phyloP scores from a whole-genome alignment of 2,329 filamentous ascomycete species.

The Aquanectria penicillioides region DNA sequence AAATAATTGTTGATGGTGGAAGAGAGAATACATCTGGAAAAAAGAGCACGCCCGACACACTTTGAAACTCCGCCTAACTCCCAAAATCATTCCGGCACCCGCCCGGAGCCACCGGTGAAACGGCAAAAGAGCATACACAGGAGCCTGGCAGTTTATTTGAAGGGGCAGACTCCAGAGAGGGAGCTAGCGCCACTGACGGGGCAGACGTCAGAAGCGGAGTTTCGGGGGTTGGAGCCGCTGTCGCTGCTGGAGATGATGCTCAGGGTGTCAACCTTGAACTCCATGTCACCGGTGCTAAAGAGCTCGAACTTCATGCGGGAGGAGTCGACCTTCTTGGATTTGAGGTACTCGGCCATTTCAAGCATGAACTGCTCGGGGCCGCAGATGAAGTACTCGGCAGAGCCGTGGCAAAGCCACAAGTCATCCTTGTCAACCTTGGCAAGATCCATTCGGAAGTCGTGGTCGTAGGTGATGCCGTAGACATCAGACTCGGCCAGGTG shows the following conservation, averaged over 20 bases:
- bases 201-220: slow-evolving; percentile 18
- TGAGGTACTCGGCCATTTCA: slow-evolving; percentile 58
- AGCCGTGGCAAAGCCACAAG: slow-evolving; percentile 55
- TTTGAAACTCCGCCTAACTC: slow-evolving; percentile 14
- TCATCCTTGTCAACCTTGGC: slow-evolving; percentile 54
- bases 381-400: slow-evolving; percentile 64
- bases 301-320: slow-evolving; percentile 57
- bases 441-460: slow-evolving; percentile 57
- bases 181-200: slow-evolving; percentile 27
- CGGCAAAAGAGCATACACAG: background rate
- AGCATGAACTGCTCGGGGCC: slow-evolving; percentile 65
- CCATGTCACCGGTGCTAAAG: slow-evolving; percentile 58
- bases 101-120: slow-evolving; percentile 8
- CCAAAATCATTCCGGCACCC: slow-evolving; percentile 1
- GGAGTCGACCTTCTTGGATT: slow-evolving; percentile 50
- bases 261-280: slow-evolving; percentile 46
- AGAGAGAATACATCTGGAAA: slow-evolving; percentile 6
- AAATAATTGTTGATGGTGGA: background rate
- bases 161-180: slow-evolving; percentile 15
- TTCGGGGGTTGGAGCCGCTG: slow-evolving; percentile 23
- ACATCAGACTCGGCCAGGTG: slow-evolving; percentile 57
- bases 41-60: background rate
- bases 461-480: slow-evolving; percentile 55
- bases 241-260: slow-evolving; percentile 39
- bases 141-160: slow-evolving; percentile 10